Evolutionary conservation across 345 rosid species (phyloP).

Genomic region (Angophora floribunda): DNA sequence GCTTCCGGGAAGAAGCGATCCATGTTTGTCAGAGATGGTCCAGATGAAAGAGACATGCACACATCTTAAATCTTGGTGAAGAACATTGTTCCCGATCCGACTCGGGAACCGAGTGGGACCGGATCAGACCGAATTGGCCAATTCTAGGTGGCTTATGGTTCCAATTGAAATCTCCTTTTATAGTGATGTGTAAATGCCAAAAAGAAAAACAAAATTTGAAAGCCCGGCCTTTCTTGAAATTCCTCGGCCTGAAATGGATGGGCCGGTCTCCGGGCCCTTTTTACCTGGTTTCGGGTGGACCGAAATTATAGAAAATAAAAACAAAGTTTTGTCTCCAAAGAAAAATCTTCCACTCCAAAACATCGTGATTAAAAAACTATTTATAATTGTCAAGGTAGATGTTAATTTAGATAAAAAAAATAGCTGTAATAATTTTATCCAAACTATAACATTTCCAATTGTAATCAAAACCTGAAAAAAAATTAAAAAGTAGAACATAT

Average conservation of each 20-base stretch:
- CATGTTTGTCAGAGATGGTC: not conserved
- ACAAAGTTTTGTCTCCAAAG: not conserved
- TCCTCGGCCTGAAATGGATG: not conserved
- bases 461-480: not conserved
- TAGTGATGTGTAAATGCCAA: not conserved
- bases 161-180: not conserved
- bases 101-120: rapidly evolving
- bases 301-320: not conserved
- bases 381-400: not conserved
- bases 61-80: too few relatives aligned
- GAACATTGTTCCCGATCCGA: not conserved
- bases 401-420: not conserved
- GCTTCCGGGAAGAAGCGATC: not conserved
- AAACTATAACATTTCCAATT: not conserved
- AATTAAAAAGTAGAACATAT: not conserved
- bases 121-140: rapidly evolving
- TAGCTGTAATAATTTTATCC: not conserved
- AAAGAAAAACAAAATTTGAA: not conserved
- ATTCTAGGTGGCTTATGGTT: rapidly evolving
- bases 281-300: not conserved
- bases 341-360: not conserved
- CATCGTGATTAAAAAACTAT: not conserved
- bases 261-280: not conserved
- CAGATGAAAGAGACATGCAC: not conserved
- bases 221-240: not conserved